These are phyloP conservation scores for Malassezia nana DNA, from an alignment of 1,284 basidiomycete species.

Conservation along the genomic window DNA sequence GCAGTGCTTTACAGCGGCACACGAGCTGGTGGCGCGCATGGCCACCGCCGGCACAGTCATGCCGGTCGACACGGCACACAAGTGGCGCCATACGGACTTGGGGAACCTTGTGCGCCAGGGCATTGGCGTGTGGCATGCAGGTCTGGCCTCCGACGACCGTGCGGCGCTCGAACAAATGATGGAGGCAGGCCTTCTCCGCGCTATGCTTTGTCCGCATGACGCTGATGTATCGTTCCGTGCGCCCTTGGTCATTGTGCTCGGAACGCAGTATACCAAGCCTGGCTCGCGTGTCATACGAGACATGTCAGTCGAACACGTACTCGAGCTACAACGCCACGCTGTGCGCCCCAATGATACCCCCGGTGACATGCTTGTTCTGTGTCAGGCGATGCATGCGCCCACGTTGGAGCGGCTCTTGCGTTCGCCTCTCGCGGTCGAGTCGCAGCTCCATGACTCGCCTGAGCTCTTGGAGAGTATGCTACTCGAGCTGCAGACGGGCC, in stretches of 20 bases:
- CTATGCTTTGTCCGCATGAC: conserved; percentile 71
- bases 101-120: conserved; percentile 74
- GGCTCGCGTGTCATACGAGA: conserved; percentile 56
- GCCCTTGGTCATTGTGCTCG: conserved; percentile 74
- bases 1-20: conserved; percentile 68
- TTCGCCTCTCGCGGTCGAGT: conserved; percentile 81
- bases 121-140: conserved; percentile 75
- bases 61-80: conserved; percentile 54
- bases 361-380: conserved; percentile 62
- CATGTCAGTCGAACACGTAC: conserved; percentile 70
- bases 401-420: conserved; percentile 67
- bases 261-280: conserved; percentile 70
- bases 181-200: conserved; percentile 67
- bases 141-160: conserved; percentile 63
- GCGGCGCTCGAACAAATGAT: conserved; percentile 71
- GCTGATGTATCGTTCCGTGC: conserved; percentile 79
- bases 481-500: conserved; percentile 8
- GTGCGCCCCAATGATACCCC: conserved; percentile 54
- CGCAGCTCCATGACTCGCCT: conserved; percentile 56
- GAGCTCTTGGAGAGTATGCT: conserved; percentile 26
- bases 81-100: conserved; percentile 61
- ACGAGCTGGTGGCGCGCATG: conserved; percentile 77
- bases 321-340: conserved; percentile 82
- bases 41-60: conserved; percentile 65
- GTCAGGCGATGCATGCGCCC: conserved; percentile 74